Evolutionary conservation across 805 yeast genomes (phyloP).

Genomic region (Kregervanrija fluxuum): DNA sequence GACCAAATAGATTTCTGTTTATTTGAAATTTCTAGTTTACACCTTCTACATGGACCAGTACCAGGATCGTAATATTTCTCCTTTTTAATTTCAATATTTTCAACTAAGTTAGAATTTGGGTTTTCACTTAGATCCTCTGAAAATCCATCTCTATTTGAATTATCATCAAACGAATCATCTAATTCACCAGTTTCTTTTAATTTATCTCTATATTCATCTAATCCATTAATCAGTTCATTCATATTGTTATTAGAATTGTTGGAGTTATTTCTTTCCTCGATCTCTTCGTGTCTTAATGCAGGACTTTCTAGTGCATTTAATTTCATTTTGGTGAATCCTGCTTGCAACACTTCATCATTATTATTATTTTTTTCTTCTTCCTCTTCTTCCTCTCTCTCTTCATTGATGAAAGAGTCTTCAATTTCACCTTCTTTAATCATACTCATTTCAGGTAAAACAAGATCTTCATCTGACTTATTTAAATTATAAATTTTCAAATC

Average conservation of each 20-base stretch:
- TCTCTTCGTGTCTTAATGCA: conserved; percentile 2
- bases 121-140: too few relatives aligned
- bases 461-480: not conserved
- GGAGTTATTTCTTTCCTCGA: not conserved
- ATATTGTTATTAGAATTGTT: not conserved
- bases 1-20: conserved; percentile 64
- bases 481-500: conserved; percentile 25
- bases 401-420: conserved; percentile 13
- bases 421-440: conserved; percentile 29
- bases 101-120: too few relatives aligned
- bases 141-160: too few relatives aligned
- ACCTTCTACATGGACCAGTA: conserved; percentile 75
- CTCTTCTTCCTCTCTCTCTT: not conserved
- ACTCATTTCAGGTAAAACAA: conserved; percentile 20
- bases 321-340: conserved; percentile 17
- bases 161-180: too few relatives aligned
- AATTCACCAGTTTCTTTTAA: too few relatives aligned
- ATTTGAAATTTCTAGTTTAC: conserved; percentile 46
- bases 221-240: not conserved
- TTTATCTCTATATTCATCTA: not conserved
- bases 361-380: not conserved
- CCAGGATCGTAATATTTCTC: conserved; percentile 42
- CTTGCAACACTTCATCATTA: conserved; percentile 1
- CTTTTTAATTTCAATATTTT: not conserved
- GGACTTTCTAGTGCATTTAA: conserved; percentile 16